Base-by-base conservation (phyloP, 2,329 filamentous ascomycete genomes). In the Byssoonygena ceratinophila region DNA sequence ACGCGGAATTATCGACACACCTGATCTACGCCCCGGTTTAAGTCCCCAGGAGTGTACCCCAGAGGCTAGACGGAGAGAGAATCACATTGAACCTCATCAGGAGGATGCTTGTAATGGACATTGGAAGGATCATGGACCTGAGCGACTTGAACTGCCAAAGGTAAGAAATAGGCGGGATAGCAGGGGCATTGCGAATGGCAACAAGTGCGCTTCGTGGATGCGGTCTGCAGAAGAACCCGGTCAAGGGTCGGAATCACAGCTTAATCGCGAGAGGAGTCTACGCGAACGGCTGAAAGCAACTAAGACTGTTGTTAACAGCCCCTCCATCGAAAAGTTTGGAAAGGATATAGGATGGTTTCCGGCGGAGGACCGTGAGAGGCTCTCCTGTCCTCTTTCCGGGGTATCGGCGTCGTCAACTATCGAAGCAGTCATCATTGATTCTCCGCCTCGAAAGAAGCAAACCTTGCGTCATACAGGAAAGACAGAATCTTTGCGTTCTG, bases 391-490 rank as follows among this genome's bases (percentile, higher is more conserved):
- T 40, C 65, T 73, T 18, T 81, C 78, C 12, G 70, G 63, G 14
- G 64, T 73, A 2, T 81, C 78, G 2, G 71, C 72, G 20, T 70
- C 72, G 9, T 80, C 78, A 4, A 78, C 76, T 0, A 68, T 80
- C 14, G 76, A 79, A 64, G 78, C 75, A 11, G 70, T 77, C 60
- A 76, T 81, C 27, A 71, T 80, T 41, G 69, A 76, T 16, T 71
- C 71, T 14, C 72, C 74, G 3, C 73, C 70, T 36, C 71, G 68
- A 55, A 65, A 69, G 34, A 68, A 64, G 49, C 68, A 66, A 37
- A 73, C 70, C 1, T 63, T 81, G 47, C 74, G 78, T 47, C 78
- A 80, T 60, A 74, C 73, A 4, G 74, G 72, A 43, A 79, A 75
- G 63, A 76, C 76, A 54, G 63, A 71, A 52, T 77, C 76, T 2